These are phyloP conservation scores for Dictyostelium brefeldianum DNA, from an alignment of 78 protist genomes.

Conservation along the genomic window DNA sequence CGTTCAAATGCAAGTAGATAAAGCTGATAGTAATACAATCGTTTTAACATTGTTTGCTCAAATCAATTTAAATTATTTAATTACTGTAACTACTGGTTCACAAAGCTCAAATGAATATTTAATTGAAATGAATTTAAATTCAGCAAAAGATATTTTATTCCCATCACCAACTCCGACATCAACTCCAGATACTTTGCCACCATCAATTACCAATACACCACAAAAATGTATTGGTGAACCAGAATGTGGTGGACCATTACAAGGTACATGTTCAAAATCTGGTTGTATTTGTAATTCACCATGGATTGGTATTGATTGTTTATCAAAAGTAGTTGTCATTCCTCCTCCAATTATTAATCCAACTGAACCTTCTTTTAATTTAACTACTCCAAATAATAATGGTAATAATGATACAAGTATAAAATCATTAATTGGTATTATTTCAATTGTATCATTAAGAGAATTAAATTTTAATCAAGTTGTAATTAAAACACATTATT, in stretches of 20 bases:
- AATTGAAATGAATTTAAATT: no score
- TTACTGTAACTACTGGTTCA: no score
- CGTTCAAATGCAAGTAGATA: no score
- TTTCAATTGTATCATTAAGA: not conserved
- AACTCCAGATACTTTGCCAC: not conserved
- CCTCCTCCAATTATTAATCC: not conserved
- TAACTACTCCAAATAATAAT: not conserved
- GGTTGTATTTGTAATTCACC: conserved; percentile 9
- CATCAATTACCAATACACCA: not conserved
- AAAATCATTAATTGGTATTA: not conserved
- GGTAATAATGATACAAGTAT: not conserved
- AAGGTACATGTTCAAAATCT: not conserved
- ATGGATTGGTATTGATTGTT: not conserved
- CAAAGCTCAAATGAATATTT: no score
- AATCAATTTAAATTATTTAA: no score
- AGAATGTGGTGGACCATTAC: not conserved
- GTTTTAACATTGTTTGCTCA: no score
- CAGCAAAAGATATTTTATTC: no score
- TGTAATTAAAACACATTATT: not conserved
- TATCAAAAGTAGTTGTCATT: not conserved
- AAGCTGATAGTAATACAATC: no score
- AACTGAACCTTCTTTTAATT: not conserved
- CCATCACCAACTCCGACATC: not conserved
- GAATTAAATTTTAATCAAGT: not conserved
- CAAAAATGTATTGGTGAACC: not conserved